Percentiles rank a stretch among this genome's conserved stretches.
These are phyloP conservation scores for Maudiozyma barnettii DNA, from an alignment of 805 yeast genomes.

Conservation along the genomic window DNA sequence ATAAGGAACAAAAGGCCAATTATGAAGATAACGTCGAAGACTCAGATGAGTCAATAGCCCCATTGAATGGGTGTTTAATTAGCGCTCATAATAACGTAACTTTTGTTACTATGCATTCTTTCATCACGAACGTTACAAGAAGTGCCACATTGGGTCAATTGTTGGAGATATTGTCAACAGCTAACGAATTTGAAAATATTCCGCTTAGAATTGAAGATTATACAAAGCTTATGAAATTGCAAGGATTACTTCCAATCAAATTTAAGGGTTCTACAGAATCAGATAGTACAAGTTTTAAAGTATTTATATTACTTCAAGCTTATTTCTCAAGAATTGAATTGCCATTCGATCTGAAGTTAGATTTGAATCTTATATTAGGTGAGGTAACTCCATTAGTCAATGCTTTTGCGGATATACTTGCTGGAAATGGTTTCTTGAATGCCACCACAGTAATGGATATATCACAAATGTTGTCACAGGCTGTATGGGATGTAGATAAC, in stretches of 20 bases:
- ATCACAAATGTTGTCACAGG: conserved; percentile 82
- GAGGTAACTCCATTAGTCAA: conserved; percentile 44
- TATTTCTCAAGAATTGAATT: conserved; percentile 61
- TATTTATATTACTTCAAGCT: conserved; percentile 70
- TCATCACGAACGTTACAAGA: conserved; percentile 40
- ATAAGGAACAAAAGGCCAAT: too few relatives aligned
- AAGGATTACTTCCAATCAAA: conserved; percentile 57
- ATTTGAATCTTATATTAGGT: conserved; percentile 44
- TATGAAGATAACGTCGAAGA: conserved; percentile 19
- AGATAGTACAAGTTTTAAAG: conserved; percentile 51
- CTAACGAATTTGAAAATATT: conserved; percentile 63
- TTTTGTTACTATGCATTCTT: conserved; percentile 55
- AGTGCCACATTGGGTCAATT: conserved; percentile 52
- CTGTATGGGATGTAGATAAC: conserved; percentile 70
- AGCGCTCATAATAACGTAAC: conserved; percentile 65
- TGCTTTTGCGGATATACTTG: conserved; percentile 64
- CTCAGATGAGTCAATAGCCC: conserved; percentile 36
- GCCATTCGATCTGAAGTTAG: conserved; percentile 52
- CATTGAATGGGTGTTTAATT: conserved; percentile 64
- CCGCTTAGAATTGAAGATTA: conserved; percentile 58
- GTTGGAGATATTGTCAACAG: conserved; percentile 54
- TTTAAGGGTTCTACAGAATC: conserved; percentile 26
- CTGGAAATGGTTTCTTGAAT: conserved; percentile 71
- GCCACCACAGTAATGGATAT: conserved; percentile 80
- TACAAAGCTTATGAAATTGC: conserved; percentile 37